Evolutionary conservation across 2,329 filamentous ascomycete species (phyloP).

Genomic region (Cordyceps farinosa): DNA sequence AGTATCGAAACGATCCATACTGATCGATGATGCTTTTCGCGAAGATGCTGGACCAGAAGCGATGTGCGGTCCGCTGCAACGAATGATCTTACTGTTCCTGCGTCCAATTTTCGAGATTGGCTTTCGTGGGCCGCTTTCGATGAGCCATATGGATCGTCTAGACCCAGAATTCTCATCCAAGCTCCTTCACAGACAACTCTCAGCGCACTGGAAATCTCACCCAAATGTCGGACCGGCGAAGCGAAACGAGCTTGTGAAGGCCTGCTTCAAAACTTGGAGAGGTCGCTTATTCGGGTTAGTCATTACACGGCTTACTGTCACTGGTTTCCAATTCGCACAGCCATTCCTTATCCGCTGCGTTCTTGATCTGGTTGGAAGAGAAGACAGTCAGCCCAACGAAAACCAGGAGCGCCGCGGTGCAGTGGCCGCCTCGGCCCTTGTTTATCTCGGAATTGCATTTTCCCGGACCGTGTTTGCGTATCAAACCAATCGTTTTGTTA

Average conservation of each 20-base stretch:
- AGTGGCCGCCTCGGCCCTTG: neutral
- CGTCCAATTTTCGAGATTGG: too few relatives aligned
- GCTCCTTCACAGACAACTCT: neutral
- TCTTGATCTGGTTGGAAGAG: constrained; percentile 15
- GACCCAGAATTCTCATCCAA: neutral
- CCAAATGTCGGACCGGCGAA: neutral
- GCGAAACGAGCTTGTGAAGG: neutral
- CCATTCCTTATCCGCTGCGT: neutral
- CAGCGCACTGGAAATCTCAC: neutral
- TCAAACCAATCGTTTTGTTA: constrained; percentile 25
- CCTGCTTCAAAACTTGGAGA: neutral
- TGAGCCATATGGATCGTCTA: neutral
- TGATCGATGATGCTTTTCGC: too few relatives aligned
- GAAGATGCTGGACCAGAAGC: too few relatives aligned
- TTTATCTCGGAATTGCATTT: neutral
- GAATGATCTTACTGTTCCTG: too few relatives aligned
- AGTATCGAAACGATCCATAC: neutral
- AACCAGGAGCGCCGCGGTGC: neutral
- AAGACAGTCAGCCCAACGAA: neutral
- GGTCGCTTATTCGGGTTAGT: neutral
- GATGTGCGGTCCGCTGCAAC: too few relatives aligned
- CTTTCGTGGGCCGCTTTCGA: too few relatives aligned
- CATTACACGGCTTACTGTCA: neutral
- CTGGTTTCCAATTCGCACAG: neutral
- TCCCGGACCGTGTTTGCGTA: neutral